Base-by-base conservation (phyloP, 805 yeast genomes). In the Pichia californica region DNA sequence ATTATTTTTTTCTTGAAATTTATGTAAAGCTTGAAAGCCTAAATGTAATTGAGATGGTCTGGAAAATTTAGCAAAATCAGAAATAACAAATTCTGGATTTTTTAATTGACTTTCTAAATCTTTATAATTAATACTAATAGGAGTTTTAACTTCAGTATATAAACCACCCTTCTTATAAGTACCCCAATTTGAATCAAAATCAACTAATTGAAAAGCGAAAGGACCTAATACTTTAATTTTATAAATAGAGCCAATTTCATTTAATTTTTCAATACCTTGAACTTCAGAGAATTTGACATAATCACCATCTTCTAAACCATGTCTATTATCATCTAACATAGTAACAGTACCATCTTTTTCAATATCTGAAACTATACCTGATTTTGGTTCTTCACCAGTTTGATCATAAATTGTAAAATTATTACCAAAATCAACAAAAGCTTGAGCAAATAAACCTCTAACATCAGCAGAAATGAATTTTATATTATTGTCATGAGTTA, bases 41-140 rank as follows among this genome's bases (percentile, higher is more conserved):
- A 91, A 66, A 62, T 93, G 99, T 51, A 84, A 76, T 67, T 87
- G 96, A 19, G 82, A 76, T 14, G 97, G 93, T 57, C 96, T 81
- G 57, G 88, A 96, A 54, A 91, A 83, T 64, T 93, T 93, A 46
- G 97, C 96, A 62, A 79, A 93, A 62, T 93, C 99, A 14, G 97
- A 80, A 49, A 74, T 72, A 31, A 85, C 59, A 56, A 68, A 83
- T 57, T 87, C 96, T 5, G 99, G 99, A 13, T 69, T 64, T n/a
- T 65, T 59, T 50, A 93, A 66, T 58, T 87, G 95, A 33, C 74
- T 69, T 36, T 64, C 55, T 47, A 91, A 71, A 8, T 83, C 66
- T 60, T 83, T 74, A 64, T 85, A 93, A 6, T 73, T 61, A 19
- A 83, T 52, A 23, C 68, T 71, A 39, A 62, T 64, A 25, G 99